Base-by-base conservation (phyloP, 2,329 filamentous ascomycete genomes). In the Trichoderma sp. region DNA sequence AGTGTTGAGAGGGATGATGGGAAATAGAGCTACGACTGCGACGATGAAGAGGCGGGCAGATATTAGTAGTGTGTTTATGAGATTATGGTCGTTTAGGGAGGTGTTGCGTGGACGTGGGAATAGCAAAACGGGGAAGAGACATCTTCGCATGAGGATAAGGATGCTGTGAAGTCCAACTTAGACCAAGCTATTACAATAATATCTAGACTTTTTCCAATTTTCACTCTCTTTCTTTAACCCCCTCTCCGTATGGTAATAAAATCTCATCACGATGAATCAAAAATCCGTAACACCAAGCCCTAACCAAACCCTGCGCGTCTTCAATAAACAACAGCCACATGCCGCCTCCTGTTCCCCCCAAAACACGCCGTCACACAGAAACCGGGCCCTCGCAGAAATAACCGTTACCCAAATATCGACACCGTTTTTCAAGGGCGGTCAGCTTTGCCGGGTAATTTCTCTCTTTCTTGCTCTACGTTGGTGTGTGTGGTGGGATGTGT, bases 371-470 rank as follows among this genome's bases (percentile, higher is more conserved):
- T 70, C 21, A 14, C 47, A 70, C 68, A 57, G 32, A 64, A 57
- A 57, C 43, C 60, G 68, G 68, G 68, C n/a, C 68, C 68, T 70
- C 68, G 60, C 68, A 70, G 68, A 2, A 43, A 18, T 6, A 5
- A 32, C 56, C 28, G 62, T 51, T 57, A 57, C 68, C 62, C 58
- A 57, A 24, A 21, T 53, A 63, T 61, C 26, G 36, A 47, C 66
- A 26, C 24, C 15, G 12, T 32, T 21, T 57, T 30, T n/a, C 14
- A 39, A 39, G 21, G 64, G 60, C 60, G 66, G 28, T 53, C 39
- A 70, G 15, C 18, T 26, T 32, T 39, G 24, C 4, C 47, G 47
- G 21, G 18, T 43, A 18, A 21, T 7, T 18, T 7, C 3, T 34
- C 14, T 24, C 11, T 21, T 14, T 21, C n/a, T 51, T 12, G 39